Evolutionary conservation across 768 basidiomycete species (phyloP).

Genomic region (Termitomyces sp.): DNA sequence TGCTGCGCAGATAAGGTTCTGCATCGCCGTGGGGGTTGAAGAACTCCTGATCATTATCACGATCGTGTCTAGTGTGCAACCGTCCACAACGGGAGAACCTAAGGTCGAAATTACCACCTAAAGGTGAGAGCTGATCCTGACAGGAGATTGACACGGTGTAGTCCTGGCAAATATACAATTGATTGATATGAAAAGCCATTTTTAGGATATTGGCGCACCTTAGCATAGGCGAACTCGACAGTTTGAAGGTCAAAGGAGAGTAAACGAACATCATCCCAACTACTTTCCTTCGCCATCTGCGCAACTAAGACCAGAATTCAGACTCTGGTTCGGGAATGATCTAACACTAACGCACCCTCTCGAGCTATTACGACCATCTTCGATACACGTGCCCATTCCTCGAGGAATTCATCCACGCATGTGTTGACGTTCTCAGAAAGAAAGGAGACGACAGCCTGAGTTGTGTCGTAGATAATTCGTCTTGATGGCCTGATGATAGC

Average conservation of each 20-base stretch:
- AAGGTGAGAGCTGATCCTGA: slow-evolving; percentile 65
- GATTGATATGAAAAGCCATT: not conserved
- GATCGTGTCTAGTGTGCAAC: slow-evolving; percentile 16
- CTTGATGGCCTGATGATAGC: slow-evolving; percentile 79
- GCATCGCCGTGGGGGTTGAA: slow-evolving; percentile 79
- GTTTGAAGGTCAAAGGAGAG: slow-evolving; percentile 90
- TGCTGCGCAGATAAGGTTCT: slow-evolving; percentile 67
- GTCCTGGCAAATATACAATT: slow-evolving; percentile 35
- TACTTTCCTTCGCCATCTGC: slow-evolving; percentile 70
- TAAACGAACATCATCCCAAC: slow-evolving; percentile 73
- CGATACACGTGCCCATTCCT: slow-evolving; percentile 90
- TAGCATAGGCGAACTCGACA: slow-evolving; percentile 82
- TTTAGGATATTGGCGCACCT: slow-evolving; percentile 28
- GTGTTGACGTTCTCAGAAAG: slow-evolving; percentile 81
- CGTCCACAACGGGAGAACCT: slow-evolving; percentile 54
- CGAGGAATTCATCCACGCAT: slow-evolving; percentile 86
- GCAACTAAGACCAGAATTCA: slow-evolving; percentile 47
- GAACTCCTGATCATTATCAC: slow-evolving; percentile 17
- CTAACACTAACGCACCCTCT: slow-evolving; percentile 51
- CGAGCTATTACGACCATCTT: slow-evolving; percentile 93
- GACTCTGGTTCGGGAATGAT: not conserved
- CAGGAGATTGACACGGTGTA: slow-evolving; percentile 78
- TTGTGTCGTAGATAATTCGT: slow-evolving; percentile 85
- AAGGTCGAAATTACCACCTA: slow-evolving; percentile 68
- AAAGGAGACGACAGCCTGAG: slow-evolving; percentile 85